Base-by-base conservation (phyloP, 257 asterid species). In the Scutellaria barbata region DNA sequence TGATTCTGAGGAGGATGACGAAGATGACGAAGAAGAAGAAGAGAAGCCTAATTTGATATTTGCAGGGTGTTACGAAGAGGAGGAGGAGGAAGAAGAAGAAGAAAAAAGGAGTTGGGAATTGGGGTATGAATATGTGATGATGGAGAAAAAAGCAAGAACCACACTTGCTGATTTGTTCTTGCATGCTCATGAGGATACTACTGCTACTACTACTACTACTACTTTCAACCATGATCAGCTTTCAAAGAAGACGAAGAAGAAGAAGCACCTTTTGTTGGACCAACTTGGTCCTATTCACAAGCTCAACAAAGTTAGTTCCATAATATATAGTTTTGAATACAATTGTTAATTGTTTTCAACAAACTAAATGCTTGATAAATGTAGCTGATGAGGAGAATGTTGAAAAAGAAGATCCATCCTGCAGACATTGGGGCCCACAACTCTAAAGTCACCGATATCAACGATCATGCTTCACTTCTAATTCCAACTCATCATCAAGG, bases 381-480 rank as follows among this genome's bases (percentile, higher is more conserved):
- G 39, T 68, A 88, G 96, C 12, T 87, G 82, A 77, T 87, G 82
- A 76, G 88, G 55, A 84, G 77, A 80, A 84, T 86, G 87, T 54
- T 87, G 88, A 87, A 73, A 77, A 85, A 77, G 73, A 90, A 90
- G 85, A 76, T 90, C 70, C 95, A 90, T 58, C 95, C 95, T 0
- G 92, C 35, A 4, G 35, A 85, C 35, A 46, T 76, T 43, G 84
- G 66, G 6, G 37, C 7, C 9, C 25, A 5, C 40, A 70, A 35
- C 52, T 40, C 76, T n/a, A 70, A 76, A 68, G 70, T 73, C 68
- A 14, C 71, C 61, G 42, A 68, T 7, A 40, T 16, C n/a, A 5
- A 77, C 62, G 88, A 87, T 39, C 66, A 77, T 46, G 73, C 79
- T 64, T 80, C 85, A 33, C 90, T 85, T 47, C 83, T 81, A 3